Base-by-base conservation (phyloP, 169 alveolate species). In the Hepatocystis sp. region DNA sequence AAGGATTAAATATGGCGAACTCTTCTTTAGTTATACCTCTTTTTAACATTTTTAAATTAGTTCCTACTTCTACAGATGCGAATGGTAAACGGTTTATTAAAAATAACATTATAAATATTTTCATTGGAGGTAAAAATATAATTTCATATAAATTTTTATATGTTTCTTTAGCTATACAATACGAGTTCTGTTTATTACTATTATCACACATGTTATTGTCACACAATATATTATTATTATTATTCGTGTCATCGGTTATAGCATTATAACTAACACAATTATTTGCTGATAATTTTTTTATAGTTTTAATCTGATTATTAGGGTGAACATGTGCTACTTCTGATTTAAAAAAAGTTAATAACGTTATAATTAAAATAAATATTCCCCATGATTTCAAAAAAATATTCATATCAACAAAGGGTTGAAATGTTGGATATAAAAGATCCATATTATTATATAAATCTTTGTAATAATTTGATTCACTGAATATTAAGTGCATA, bases 11-110 rank as follows among this genome's bases (percentile, higher is more conserved):
- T 4, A 86, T 23, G 2, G 93, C 95, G 44, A 89, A 92, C 63
- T 86, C 63, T 68, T 92, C 95, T 67, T 67, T 86, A 2, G 92
- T 67, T 52, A 92, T 66, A 0, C 95, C 95, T 64, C 84, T 89
- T 56, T 84, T 86, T 28, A 92, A 71, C 81, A 92, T 60, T 58
- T 92, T 85, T 21, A 92, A 91, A 52, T 92, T 93, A 15, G 93
- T 78, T 47, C 67, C 92, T 46, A 91, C 92, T 13, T 81, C 89
- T 46, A 86, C 94, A 4, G 93, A 84, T 34, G 92, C 71, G 67
- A 68, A 92, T 51, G 91, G 91, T 8, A 92, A 65, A 21, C 85
- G 78, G 42, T 39, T 89, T 47, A 85, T 81, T 52, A 85, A 85
- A 32, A 78, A 67, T 52, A 58, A 58, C 36, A 90, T 47, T 32